Conservation (phyloP, 306 rosid genomes). For the cucumber (Cucumis sativus) region DNA sequence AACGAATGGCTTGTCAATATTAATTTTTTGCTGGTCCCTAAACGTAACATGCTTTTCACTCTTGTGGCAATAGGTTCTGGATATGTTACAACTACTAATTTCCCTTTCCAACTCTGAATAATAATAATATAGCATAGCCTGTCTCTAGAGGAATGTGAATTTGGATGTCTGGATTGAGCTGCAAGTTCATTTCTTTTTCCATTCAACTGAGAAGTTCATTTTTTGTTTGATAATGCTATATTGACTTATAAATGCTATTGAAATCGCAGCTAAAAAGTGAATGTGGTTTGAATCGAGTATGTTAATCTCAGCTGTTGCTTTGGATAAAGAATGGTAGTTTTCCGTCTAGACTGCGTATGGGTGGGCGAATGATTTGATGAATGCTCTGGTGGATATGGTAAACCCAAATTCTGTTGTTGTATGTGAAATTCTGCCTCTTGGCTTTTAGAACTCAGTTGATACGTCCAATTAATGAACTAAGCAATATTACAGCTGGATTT, state of each 20-base stretch:
- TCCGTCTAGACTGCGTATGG: too few relatives aligned
- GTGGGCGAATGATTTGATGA: slow-evolving; percentile 24
- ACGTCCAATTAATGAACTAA: slow-evolving; percentile 32
- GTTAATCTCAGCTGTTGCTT: neutral
- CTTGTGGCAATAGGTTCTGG: neutral
- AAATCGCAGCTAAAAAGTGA: neutral
- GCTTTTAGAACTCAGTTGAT: slow-evolving; percentile 29
- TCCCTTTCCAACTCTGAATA: neutral
- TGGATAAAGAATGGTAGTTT: too few relatives aligned
- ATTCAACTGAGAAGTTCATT: neutral
- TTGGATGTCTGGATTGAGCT: neutral
- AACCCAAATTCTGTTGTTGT: slow-evolving; percentile 18
- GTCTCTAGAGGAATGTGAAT: neutral
- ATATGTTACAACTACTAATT: neutral
- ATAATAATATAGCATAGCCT: neutral
- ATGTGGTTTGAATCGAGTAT: neutral
- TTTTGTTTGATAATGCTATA: neutral
- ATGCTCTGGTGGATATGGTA: slow-evolving; percentile 19
- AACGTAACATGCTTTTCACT: neutral
- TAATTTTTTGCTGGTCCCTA: neutral
- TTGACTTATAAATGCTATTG: too few relatives aligned
- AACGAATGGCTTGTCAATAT: neutral
- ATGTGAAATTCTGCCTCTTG: slow-evolving; percentile 26
- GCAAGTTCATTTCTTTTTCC: neutral
- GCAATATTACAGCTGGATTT: slow-evolving; percentile 23